Conservation (phyloP, 139 green algal species). For the Chlamydomonas sp. region DNA sequence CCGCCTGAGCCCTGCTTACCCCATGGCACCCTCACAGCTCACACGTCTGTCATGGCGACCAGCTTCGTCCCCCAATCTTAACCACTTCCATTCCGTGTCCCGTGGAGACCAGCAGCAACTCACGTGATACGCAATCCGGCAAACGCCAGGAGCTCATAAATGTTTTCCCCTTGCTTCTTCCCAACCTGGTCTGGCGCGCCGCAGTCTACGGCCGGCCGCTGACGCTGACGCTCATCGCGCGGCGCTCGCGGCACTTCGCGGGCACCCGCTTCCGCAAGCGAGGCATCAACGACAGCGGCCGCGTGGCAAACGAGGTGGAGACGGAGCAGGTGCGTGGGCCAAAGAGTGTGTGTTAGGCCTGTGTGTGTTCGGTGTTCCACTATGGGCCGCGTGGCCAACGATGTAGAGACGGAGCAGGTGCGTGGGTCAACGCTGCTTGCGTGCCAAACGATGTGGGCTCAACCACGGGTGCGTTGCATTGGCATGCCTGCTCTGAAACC, state of each 20-base stretch:
- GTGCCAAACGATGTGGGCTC: too few species aligned
- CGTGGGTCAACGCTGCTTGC: too few species aligned
- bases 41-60: too few species aligned
- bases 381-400: slow-evolving; percentile 86
- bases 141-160: not conserved
- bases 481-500: too few species aligned
- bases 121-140: too few species aligned
- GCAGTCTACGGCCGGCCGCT: slow-evolving; percentile 84
- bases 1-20: too few species aligned
- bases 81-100: too few species aligned
- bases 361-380: not conserved
- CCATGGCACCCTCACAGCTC: too few species aligned
- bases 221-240: slow-evolving; percentile 88
- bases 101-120: too few species aligned
- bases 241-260: slow-evolving; percentile 93
- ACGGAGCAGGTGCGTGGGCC: slow-evolving; percentile 54
- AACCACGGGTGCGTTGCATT: too few species aligned
- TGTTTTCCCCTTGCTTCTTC: not conserved
- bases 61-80: too few species aligned
- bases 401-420: slow-evolving; percentile 83
- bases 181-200: not conserved
- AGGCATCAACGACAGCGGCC: slow-evolving; percentile 85
- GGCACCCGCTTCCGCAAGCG: slow-evolving; percentile 96
- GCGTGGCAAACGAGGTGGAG: slow-evolving; percentile 97
- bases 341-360: not conserved